Evolutionary conservation across 2,329 filamentous ascomycete genomes (phyloP).

Genomic region (Cadophora sp.): DNA sequence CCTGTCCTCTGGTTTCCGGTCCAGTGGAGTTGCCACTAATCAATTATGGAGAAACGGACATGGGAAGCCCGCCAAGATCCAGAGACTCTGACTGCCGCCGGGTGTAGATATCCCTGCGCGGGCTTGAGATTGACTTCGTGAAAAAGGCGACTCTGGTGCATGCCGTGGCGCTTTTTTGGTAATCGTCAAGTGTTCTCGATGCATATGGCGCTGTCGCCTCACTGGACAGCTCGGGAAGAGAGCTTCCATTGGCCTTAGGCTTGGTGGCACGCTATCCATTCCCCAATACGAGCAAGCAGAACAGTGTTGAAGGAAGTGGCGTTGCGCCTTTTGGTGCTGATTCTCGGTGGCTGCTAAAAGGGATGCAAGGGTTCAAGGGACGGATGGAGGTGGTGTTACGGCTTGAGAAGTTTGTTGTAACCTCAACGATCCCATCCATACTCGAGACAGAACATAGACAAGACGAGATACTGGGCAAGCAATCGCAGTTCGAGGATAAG

Average conservation of each 20-base stretch:
- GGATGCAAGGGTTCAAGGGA: background rate
- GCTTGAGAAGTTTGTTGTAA: conserved; percentile 13
- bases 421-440: background rate
- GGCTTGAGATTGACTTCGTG: conserved; percentile 2
- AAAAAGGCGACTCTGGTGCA: background rate
- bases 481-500: conserved; percentile 14
- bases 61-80: conserved; percentile 1
- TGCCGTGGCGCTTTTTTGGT: background rate
- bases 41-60: background rate
- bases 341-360: conserved; percentile 12
- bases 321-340: background rate
- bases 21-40: conserved; percentile 1
- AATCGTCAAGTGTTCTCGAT: conserved; percentile 7
- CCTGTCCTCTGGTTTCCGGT: conserved; percentile 1
- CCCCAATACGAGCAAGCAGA: conserved; percentile 11
- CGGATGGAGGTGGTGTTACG: background rate
- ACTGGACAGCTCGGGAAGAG: conserved; percentile 11
- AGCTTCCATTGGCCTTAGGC: background rate
- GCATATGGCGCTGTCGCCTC: background rate
- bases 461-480: background rate
- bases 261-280: conserved; percentile 16
- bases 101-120: conserved; percentile 9
- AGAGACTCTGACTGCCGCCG: conserved; percentile 10
- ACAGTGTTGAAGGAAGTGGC: conserved; percentile 3
- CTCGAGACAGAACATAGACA: background rate